Base-by-base conservation (phyloP, 2,329 filamentous ascomycete genomes). In the Xylaria sp. region DNA sequence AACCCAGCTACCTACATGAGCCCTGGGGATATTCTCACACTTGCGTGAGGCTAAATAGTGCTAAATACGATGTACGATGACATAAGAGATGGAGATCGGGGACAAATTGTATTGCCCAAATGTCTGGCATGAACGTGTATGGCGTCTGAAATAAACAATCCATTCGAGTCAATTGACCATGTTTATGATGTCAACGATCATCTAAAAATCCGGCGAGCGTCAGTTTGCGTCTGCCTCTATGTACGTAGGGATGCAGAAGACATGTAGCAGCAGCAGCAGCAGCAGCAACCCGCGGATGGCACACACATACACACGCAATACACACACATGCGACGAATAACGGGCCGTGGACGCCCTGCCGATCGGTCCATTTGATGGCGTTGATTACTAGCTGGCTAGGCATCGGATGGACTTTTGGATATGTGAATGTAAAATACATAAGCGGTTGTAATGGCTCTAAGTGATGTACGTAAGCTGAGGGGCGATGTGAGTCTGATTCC, bases 141-240 rank as follows among this genome's bases (percentile, higher is more conserved):
- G 36, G 18, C 2, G n/a, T 59, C 13, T 20, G 12, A 1, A 54
- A 20, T 58, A 13, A 58, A 58, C 15, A 31, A 20, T n/a, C 46
- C 23, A 20, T 6, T 18, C 48, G 55, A 46, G 48, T 54, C 39
- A 46, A 56, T 66, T 39, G 57, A 61, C 57, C 31, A 61, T 39
- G 55, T n/a, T 54, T 55, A 69, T 70, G 68, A 67, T 67, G 64
- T 70, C 68, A 70, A 51, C 36, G 64, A 70, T 67, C 64, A 36
- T 61, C 64, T 64, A 46, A 36, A 49, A 49, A 31, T 56, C n/a
- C 6, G 15, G 49, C 46, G 36, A 25, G 23, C 25, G 49, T 20
- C 39, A 23, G 62, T 57, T 46, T 41, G 46, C 36, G 33, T 36
- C 33, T 36, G 8, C 10, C 33, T 36, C 33, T 36, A 8, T 36